Base-by-base conservation (phyloP, 805 yeast species). In the Saccharomycopsis vini region DNA sequence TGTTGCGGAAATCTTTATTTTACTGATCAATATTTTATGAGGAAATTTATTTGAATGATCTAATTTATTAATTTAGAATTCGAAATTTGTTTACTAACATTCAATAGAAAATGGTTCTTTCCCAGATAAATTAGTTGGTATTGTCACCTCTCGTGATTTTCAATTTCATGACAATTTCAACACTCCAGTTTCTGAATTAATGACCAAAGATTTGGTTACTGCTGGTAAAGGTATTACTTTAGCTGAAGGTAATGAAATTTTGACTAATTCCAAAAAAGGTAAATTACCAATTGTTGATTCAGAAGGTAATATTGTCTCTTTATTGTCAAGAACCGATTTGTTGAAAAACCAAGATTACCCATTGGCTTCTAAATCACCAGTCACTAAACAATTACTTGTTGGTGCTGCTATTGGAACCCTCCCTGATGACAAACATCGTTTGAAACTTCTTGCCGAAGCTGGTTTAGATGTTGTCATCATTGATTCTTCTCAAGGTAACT, bases 391-490 rank as follows among this genome's bases (percentile, higher is more conserved):
- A 73, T 76, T 92, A 62, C 75, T 92, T 60, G 87, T 95, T 76
- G 98, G 97, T 75, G 98, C 98, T 57, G 94, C 98, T 52, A 79
- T 92, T 61, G 98, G 98, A 67, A 92, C 98, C 52, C 71, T 94
- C 51, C 82, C 76, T 36, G 81, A 85, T 57, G 98, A 92, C 69
- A 84, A 75, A 62, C 81, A 73, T 58, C 87, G 98, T 71, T 75
- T 92, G 57, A 63, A 63, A 48, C 75, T 81, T 69, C 77, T 92
- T 57, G 97, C 82, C 49, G 95, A 78, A 44, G 97, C 97, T 44
- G 98, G 98, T 58, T 77, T 92, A 62, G 98, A 92, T 65, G 96
- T 92, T 52, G 97, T 92, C 50, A 79, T 92, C 49, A 58, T 92
- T 52, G 98, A 92, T 69, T 90, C 97, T 23, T 86, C 96, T 51